Conservation (phyloP, 1,284 basidiomycete genomes). For the Chalciporus sp. region DNA sequence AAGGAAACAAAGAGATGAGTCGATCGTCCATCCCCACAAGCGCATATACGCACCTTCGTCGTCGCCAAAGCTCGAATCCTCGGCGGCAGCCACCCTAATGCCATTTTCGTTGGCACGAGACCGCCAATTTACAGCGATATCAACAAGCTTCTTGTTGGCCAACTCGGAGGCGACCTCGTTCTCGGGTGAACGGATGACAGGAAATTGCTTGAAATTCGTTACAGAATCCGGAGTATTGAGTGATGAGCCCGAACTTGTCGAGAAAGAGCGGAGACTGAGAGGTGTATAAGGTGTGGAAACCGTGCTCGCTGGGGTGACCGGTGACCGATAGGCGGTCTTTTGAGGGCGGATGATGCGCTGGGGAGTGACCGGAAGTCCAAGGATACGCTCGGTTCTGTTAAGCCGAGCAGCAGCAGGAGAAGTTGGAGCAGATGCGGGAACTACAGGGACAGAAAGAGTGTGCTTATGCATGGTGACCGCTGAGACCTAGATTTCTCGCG, state of each 20-base stretch:
- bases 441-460: conserved; percentile 33
- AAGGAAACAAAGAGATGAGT: conserved; percentile 15
- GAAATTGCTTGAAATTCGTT: conserved; percentile 40
- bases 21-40: conserved; percentile 14
- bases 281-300: conserved; percentile 64
- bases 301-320: conserved; percentile 44
- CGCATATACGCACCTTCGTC: conserved; percentile 51
- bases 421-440: conserved; percentile 48
- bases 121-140: conserved; percentile 71
- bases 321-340: conserved; percentile 42
- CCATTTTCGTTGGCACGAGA: conserved; percentile 70
- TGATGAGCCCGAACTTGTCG: conserved; percentile 55
- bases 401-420: conserved; percentile 46
- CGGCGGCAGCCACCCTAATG: conserved; percentile 58
- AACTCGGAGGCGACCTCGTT: conserved; percentile 25
- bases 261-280: conserved; percentile 61
- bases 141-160: conserved; percentile 50
- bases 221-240: conserved; percentile 54
- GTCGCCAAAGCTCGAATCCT: conserved; percentile 55
- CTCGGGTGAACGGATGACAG: conserved; percentile 30
- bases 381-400: conserved; percentile 38
- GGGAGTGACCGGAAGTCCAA: conserved; percentile 43
- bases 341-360: conserved; percentile 46
- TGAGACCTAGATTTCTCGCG: conserved; percentile 13
- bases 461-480: conserved; percentile 32